Base-by-base conservation (phyloP, 192 early-diverging fungal species). In the Coemansia sp. region DNA sequence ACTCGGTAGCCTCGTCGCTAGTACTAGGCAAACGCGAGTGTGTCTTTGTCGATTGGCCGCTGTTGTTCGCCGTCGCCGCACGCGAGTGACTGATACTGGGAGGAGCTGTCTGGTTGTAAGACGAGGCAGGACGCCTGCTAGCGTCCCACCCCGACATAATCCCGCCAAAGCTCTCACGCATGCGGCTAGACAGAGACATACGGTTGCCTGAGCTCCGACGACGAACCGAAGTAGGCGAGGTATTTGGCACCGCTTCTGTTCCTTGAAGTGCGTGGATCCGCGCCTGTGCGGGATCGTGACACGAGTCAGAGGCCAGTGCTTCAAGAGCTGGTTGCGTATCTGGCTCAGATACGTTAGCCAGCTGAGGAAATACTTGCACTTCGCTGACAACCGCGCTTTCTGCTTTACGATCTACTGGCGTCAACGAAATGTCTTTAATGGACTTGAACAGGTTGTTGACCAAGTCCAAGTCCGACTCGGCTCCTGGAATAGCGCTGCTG, bases 151-250 rank as follows among this genome's bases (percentile, higher is more conserved):
- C 76, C 15, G 81, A 72, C 13, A 84, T 68, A 63, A 79, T 76
- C 7, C 71, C 72, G 18, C 50, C 72, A 58, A 84, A 76, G 66
- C 69, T 76, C 50, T 84, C 81, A 22, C 81, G 81, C 77, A 84
- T 75, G 52, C 81, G 81, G 43, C 77, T 79, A n/a, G 81, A 71
- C 40, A 84, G 66, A 4, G 81, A 79, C 36, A 43, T 57, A 3
- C 81, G 69, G 18, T 71, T 49, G 1, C 74, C 74, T 0, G 68
- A 34, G 36, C 72, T 70, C 34, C 43, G 62, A 6, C 57, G 74
- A 15, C 68, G 79, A 16, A 34, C 53, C 8, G 65, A 44, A 29
- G 67, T 36, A 16, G 34, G 68, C 40, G 57, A 64, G 16, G 39
- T 38, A 33, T 53, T 65, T 34, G 29, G 72, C 40, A 38, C 46